Evolutionary conservation across 2,329 filamentous ascomycete species (phyloP), one percentile per base, ranked within the genome.

Genomic region (Phialemoniopsis sp.): DNA sequence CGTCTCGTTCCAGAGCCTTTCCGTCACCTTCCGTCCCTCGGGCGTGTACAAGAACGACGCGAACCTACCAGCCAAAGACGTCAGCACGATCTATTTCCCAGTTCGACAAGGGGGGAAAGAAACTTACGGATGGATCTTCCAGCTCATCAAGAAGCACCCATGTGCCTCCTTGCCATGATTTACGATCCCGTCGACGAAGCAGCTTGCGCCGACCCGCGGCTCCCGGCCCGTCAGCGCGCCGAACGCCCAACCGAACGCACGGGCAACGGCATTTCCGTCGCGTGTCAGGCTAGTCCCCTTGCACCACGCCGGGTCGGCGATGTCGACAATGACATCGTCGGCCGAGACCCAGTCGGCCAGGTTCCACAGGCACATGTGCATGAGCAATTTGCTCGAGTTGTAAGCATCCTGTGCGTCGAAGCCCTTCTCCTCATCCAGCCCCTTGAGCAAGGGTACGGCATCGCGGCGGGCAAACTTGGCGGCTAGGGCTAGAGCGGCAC

Each of bases 331-430:
- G 1, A 65, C 56, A n/a, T 64, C 53, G 4, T 58, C 40, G 0
- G 59, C 21, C 1, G 40, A 39, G 8, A 72, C 55, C 1, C 60
- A 50, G 8, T 64, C 55, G 2, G 56, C 53, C n/a, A 68, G 52
- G 13, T 63, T 58, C 14, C 64, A 57, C 6, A 64, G 48, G 34
- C 69, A 63, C 2, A 63, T 40, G 12, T 61, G 57, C 4, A 34
- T 42, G 4, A 63, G 40, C 4, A 64, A 29, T 36, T 64, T 65
- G 2, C 21, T 26, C 21, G 21, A 26, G 21, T 26, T 10, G 26
- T 6, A 19, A 10, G 2, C 8, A 5, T 34, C 8, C 18, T 30
- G 13, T 13, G 21, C 21, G 21, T 26, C 21, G 21, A 6, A 10
- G 21, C 21, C 21, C 21, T 6, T 10, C 21, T 26, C 10, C 21